Evolutionary conservation across 2,329 filamentous ascomycete species (phyloP), one percentile per base, ranked within the genome.

Genomic region (Mycosphaerelloides madeirae): DNA sequence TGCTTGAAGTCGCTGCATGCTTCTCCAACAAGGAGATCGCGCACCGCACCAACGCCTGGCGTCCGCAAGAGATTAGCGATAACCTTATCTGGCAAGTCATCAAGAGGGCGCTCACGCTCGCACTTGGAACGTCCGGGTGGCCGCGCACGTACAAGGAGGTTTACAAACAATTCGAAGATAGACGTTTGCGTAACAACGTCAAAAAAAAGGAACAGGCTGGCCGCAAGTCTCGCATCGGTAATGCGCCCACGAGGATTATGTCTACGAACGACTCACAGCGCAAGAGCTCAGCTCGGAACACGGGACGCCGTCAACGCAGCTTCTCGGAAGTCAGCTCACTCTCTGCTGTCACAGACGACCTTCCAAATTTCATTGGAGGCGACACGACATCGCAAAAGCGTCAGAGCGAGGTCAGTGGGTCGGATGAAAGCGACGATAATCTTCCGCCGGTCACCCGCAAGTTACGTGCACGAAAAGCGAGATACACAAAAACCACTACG

Each of bases 1-100:
- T 38, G 13, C 37, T 45, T 14, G 16, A 34, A 12, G 18, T 45
- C 4, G 43, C 29, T 1, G 18, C 25, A 7, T 14, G 13, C 7
- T 25, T 40, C 31, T 36, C 22, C 22, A 45, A 45, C 43, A 35
- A 16, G 2, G 28, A 35, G 6, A 25, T 45, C 3, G 22, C 31
- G 3, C 4, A 12, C 4, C 20, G 14, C 4, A 18, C 13, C 32
- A 25, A 22, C 15, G 33, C 22, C n/a, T 32, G 18, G 38, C 15
- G 14, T 5, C 15, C 13, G 25, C 25, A 40, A 40, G 3, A 13
- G 31, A 20, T 9, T 15, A 16, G 19, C 19, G 33, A 35, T 8
- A 14, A 12, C 15, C 33, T 25, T 25, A 9, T 25, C 6, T 25
- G 22, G 22, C 15, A 35, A 6, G 13, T 14, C 9, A 35, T 35